Conservation (phyloP, 1,284 basidiomycete species). For the Mycena sp. region DNA sequence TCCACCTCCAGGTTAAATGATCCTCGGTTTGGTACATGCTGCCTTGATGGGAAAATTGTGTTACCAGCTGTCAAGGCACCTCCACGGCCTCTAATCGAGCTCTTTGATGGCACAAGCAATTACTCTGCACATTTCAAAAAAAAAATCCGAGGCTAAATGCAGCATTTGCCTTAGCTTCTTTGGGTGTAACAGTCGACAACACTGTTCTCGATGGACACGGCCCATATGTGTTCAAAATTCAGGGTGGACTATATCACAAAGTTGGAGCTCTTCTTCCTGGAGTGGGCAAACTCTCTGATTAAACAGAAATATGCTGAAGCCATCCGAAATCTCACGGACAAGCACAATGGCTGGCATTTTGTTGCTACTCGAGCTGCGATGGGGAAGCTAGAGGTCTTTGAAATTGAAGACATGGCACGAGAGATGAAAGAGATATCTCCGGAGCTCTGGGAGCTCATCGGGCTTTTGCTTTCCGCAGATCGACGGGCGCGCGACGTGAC, state of each 20-base stretch:
- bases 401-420: too few species aligned
- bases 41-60: constrained; percentile 29
- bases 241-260: constrained; percentile 6
- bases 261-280: constrained; percentile 1
- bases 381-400: too few species aligned
- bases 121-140: constrained; percentile 34
- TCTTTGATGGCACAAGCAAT: constrained; percentile 25
- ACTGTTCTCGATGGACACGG: constrained; percentile 27
- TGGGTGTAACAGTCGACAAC: constrained; percentile 32
- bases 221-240: constrained; percentile 37
- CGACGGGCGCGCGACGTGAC: too few species aligned
- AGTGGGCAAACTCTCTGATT: background rate
- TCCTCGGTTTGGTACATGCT: constrained; percentile 3
- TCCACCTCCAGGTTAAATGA: background rate
- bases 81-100: constrained; percentile 24
- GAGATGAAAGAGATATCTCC: too few species aligned
- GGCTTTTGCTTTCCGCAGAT: too few species aligned
- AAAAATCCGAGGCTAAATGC: constrained; percentile 42
- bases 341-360: too few species aligned
- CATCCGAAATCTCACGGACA: too few species aligned
- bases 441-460: too few species aligned
- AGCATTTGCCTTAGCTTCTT: constrained; percentile 42
- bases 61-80: constrained; percentile 26
- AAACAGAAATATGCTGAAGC: constrained; percentile 8
- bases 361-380: too few species aligned